Conservation (phyloP, 176 grass and related monocot genomes). For the Aegilops umbellulata region DNA sequence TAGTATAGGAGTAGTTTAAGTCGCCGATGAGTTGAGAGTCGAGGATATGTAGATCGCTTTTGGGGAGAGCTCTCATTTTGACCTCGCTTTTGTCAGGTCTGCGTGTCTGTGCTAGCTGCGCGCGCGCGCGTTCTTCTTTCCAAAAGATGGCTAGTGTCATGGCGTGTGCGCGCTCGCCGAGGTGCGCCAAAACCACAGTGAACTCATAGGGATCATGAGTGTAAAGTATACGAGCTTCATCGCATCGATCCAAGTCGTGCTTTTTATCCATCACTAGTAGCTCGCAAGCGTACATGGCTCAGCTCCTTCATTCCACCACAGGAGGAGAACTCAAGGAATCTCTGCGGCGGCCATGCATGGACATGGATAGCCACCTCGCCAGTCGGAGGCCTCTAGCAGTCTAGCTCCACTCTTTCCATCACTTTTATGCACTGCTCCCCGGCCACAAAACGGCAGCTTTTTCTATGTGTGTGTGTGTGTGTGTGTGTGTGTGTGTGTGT, state of each 20-base stretch:
- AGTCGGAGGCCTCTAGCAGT: constrained; percentile 18
- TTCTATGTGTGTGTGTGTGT: no score
- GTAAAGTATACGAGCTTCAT: constrained; percentile 45
- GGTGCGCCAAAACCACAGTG: constrained; percentile 43
- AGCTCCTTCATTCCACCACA: not conserved
- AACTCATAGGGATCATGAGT: constrained; percentile 67
- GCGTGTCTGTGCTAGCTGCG: constrained; percentile 7
- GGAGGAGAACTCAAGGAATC: constrained; percentile 44
- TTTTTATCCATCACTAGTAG: constrained; percentile 14
- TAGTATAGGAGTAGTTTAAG: not conserved
- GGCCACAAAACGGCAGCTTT: constrained; percentile 53
- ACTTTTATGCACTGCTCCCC: constrained; percentile 42
- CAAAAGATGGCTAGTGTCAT: constrained; percentile 32
- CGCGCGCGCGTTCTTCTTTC: constrained; percentile 36
- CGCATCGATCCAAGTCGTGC: constrained; percentile 9
- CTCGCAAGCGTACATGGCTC: not conserved
- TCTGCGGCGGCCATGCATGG: constrained; percentile 10
- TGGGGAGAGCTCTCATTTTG: constrained; percentile 46
- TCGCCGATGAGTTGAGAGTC: not conserved
- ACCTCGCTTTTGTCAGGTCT: constrained; percentile 51
- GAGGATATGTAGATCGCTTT: constrained; percentile 19
- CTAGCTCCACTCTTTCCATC: constrained; percentile 36
- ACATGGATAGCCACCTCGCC: constrained; percentile 4
- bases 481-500: no score
- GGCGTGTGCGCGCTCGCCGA: constrained; percentile 26